Evolutionary conservation across 164 flowering plant genomes (phyloP), one percentile per base, ranked within the genome.

Genomic region (Hamamelis virginiana): DNA sequence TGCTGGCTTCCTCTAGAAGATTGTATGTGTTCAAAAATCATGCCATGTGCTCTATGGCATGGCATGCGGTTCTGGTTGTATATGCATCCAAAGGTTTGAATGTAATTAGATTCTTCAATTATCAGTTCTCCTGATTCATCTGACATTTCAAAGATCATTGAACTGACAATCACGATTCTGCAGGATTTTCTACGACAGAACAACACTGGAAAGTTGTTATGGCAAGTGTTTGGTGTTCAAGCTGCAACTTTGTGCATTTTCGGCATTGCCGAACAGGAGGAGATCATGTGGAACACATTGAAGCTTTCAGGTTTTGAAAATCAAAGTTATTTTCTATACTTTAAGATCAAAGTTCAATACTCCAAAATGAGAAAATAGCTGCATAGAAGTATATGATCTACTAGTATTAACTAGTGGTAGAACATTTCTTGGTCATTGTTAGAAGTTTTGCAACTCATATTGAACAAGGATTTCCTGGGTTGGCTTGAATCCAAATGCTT

Each of bases 161-260:
- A 46, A 57, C 41, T 64, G 22, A 8, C 28, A 9, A 22, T 43
- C 0, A 41, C 1, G 27, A 19, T 69, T 50, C 41, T 62, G 43
- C 84, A 95, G 99, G 99, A 95, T 76, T 92, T 91, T 72, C 77
- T 95, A 21, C 76, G 99, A 55, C 97, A 92, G 75, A 95, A 95
- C 84, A 95, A 95, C 68, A 92, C 97, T 16, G 99, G 99, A 47
- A 95, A 95, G 82, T 69, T 95, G 83, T 72, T 95, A 73, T 95
- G 96, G 96, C 96, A 95, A 85, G 77, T 90, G 61, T 91, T 89
- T 85, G 99, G 99, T 38, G 80, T 83, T 76, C 80, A 91, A 74
- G 83, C 91, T 71, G 93, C 96, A 64, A 86, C 88, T 38, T 80
- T 92, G 75, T 92, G 96, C 78, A 79, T 95, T 15, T 95, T 69